Conservation (phyloP, 495 filamentous ascomycete genomes). For the Neurospora cerealis region DNA sequence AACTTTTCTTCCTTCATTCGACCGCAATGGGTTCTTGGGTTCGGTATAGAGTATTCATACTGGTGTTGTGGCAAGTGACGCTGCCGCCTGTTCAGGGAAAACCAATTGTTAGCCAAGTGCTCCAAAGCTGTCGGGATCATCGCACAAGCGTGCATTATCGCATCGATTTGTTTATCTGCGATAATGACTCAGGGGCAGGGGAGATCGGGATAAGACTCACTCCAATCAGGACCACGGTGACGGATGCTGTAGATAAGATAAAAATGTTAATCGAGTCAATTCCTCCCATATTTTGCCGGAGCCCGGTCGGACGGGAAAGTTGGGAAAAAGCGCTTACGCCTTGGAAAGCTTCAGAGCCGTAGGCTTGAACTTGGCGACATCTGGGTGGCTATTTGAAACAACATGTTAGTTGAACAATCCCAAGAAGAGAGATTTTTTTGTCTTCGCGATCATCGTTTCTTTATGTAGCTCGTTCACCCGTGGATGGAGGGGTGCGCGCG, state of each 20-base stretch:
- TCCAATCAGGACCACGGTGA: conserved; percentile 98
- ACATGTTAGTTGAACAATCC: conserved; percentile 3
- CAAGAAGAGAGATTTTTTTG: not conserved
- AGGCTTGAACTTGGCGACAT: conserved; percentile 94
- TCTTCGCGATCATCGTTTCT: not conserved
- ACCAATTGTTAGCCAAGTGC: conserved; percentile 9
- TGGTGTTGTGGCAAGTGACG: conserved; percentile 78
- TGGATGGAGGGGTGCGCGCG: not conserved
- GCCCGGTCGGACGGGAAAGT: not conserved
- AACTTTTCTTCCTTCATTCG: not conserved
- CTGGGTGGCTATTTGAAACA: conserved; percentile 60
- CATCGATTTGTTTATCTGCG: conserved; percentile 4
- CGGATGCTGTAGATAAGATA: conserved; percentile 55
- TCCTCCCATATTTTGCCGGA: not conserved
- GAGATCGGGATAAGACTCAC: conserved; percentile 44
- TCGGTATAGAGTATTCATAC: conserved; percentile 35
- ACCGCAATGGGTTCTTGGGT: not conserved
- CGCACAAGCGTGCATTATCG: conserved; percentile 7
- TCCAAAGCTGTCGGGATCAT: not conserved
- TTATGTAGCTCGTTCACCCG: not conserved
- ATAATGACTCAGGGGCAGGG: conserved; percentile 10
- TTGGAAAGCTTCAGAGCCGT: conserved; percentile 93
- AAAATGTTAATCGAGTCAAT: conserved; percentile 30
- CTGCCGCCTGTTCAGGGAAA: conserved; percentile 59
- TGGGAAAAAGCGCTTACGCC: conserved; percentile 51